A percentile compares a stretch with the other conserved stretches of the same genome.
phyloP scores from a whole-genome alignment of 2,329 filamentous ascomycete genomes.

The Fusarium robinianum region DNA sequence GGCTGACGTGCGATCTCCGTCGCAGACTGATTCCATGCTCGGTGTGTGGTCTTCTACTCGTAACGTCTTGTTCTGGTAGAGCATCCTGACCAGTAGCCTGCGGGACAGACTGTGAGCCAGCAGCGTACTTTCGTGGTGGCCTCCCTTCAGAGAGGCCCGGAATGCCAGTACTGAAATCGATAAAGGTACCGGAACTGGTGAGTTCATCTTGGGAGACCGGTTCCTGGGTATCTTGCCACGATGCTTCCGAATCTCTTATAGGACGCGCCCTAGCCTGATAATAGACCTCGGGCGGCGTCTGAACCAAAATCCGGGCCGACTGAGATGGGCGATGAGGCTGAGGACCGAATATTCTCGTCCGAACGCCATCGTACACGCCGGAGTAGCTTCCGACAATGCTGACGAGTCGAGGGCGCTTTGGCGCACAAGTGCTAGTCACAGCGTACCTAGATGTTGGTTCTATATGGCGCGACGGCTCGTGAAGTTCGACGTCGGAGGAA shows the following conservation, averaged over 20 bases:
- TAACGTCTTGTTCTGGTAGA: slow-evolving; percentile 33
- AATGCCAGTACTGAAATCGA: not conserved
- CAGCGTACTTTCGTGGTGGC: slow-evolving; percentile 2
- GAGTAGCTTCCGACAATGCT: slow-evolving; percentile 38
- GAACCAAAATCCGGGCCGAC: not conserved
- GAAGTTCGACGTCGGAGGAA: slow-evolving; percentile 10
- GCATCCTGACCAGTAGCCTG: slow-evolving; percentile 28
- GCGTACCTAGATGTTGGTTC: slow-evolving; percentile 33
- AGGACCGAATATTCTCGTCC: slow-evolving; percentile 3
- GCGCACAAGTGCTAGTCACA: slow-evolving; percentile 30
- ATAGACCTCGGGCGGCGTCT: not conserved
- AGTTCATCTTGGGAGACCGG: slow-evolving; percentile 11
- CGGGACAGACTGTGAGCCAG: slow-evolving; percentile 6
- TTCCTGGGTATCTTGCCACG: not conserved
- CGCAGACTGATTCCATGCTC: slow-evolving; percentile 51
- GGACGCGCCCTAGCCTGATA: not conserved
- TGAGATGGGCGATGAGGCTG: not conserved
- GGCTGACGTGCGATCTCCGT: slow-evolving; percentile 58
- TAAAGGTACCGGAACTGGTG: not conserved
- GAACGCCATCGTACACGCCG: slow-evolving; percentile 14
- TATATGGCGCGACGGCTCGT: not conserved
- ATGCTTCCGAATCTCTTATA: not conserved
- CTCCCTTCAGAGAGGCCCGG: not conserved
- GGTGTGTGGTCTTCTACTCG: slow-evolving; percentile 33
- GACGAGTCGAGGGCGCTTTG: slow-evolving; percentile 32